Percentiles rank a stretch among this genome's conserved stretches.
Conservation (phyloP, 306 rosid genomes). For the Castanospermum australe region DNA sequence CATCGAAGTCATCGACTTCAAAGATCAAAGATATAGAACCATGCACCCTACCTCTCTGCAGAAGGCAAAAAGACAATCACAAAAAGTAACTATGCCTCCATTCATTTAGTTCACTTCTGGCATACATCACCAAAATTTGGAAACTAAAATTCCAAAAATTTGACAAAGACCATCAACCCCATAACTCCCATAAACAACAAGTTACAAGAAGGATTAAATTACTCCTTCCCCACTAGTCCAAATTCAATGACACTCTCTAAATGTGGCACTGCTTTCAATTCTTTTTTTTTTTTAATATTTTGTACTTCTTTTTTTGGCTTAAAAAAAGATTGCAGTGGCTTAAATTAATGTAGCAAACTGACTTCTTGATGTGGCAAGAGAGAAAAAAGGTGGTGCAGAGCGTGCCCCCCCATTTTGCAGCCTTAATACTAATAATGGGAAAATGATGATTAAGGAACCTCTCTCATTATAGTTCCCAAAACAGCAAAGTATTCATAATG, state of each 20-base stretch:
- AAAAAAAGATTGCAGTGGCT: neutral
- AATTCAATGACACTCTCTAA: conserved; percentile 17
- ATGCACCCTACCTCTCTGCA: conserved; percentile 18
- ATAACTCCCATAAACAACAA: neutral
- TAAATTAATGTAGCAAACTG: conserved; percentile 8
- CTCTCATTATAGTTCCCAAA: conserved; percentile 35
- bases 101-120: conserved; percentile 23
- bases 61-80: conserved; percentile 33
- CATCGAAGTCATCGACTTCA: conserved; percentile 37
- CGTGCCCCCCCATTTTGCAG: conserved; percentile 15
- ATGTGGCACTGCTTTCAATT: neutral
- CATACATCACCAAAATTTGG: conserved; percentile 24
- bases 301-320: neutral
- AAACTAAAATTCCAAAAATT: conserved; percentile 14
- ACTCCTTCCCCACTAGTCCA: no score
- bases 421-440: conserved; percentile 17
- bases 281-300: neutral
- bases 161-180: neutral
- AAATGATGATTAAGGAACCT: neutral
- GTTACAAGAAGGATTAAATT: no score
- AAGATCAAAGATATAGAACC: conserved; percentile 27
- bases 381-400: neutral
- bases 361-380: neutral
- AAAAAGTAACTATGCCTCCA: conserved; percentile 20
- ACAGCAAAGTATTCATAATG: conserved; percentile 13